Percentiles rank a stretch among this genome's conserved stretches.
Evolutionary conservation across 108 stramenopile genomes (phyloP).

Genomic region (Cyclotella sp.): DNA sequence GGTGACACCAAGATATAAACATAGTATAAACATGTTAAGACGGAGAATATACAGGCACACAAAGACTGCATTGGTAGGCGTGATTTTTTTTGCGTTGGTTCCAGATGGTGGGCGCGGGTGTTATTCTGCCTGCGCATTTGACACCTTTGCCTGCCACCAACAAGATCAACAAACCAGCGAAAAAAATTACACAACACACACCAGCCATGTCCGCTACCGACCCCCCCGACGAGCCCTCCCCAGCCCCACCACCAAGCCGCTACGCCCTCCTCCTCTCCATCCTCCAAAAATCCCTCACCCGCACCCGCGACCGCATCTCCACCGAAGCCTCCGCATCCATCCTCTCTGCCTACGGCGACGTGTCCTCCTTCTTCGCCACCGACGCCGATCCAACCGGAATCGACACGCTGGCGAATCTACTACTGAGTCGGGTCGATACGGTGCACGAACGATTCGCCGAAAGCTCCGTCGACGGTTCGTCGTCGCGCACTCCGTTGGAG

Average conservation of each 20-base stretch:
- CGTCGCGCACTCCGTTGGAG: constrained; percentile 7
- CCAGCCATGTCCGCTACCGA: too few relatives aligned
- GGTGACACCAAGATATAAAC: too few relatives aligned
- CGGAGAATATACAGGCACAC: too few relatives aligned
- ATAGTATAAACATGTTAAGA: too few relatives aligned
- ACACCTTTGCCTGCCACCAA: too few relatives aligned
- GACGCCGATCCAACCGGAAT: constrained; percentile 27
- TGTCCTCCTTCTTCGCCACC: constrained; percentile 43
- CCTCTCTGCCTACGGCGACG: constrained; percentile 37
- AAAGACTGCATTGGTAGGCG: too few relatives aligned
- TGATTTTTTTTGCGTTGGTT: too few relatives aligned
- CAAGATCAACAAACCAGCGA: too few relatives aligned
- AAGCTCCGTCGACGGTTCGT: too few relatives aligned
- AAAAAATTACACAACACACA: too few relatives aligned
- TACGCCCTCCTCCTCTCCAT: constrained; percentile 38
- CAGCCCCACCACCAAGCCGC: neutral
- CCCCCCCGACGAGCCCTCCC: neutral
- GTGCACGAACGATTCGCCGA: constrained; percentile 31
- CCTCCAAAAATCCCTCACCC: constrained; percentile 29
- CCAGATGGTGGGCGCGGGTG: too few relatives aligned
- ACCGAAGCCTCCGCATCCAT: constrained; percentile 22
- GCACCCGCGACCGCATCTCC: constrained; percentile 31
- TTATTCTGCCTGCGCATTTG: too few relatives aligned
- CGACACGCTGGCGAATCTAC: constrained; percentile 22
- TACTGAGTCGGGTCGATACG: constrained; percentile 40